Conservation (phyloP, 768 basidiomycete genomes). For the Trametes cubensis region DNA sequence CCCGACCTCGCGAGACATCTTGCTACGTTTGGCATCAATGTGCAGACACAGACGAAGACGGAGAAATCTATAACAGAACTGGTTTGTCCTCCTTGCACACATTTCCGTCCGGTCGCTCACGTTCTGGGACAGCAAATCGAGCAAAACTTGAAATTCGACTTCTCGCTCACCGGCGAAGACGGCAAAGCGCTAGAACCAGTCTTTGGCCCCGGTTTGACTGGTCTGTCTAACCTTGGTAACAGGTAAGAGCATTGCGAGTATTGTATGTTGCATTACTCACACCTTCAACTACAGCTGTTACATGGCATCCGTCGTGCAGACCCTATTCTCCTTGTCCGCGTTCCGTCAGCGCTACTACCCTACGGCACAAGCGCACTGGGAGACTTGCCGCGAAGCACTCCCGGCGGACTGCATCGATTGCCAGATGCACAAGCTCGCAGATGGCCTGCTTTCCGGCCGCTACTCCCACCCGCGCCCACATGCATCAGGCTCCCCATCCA, state of each 20-base stretch:
- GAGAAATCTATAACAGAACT: slow-evolving; percentile 97
- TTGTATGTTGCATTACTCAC: neutral
- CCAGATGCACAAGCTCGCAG: slow-evolving; percentile 90
- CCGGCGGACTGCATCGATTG: slow-evolving; percentile 92
- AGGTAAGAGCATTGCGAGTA: slow-evolving; percentile 45
- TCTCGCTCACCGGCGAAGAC: slow-evolving; percentile 84
- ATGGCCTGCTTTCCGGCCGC: slow-evolving; percentile 90
- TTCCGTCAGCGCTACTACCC: slow-evolving; percentile 76
- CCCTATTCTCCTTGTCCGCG: slow-evolving; percentile 74
- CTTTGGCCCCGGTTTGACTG: slow-evolving; percentile 88
- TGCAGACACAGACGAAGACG: slow-evolving; percentile 81
- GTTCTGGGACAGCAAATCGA: slow-evolving; percentile 78
- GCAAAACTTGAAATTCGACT: slow-evolving; percentile 93
- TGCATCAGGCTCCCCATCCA: slow-evolving; percentile 28
- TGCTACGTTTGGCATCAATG: slow-evolving; percentile 82
- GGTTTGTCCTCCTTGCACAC: slow-evolving; percentile 45
- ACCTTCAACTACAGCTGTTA: slow-evolving; percentile 68
- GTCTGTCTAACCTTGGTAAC: slow-evolving; percentile 91
- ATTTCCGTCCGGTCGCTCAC: neutral
- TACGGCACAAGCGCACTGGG: slow-evolving; percentile 53
- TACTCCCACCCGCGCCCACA: slow-evolving; percentile 68
- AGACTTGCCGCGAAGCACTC: slow-evolving; percentile 61
- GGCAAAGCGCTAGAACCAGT: slow-evolving; percentile 87
- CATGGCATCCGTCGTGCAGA: slow-evolving; percentile 93
- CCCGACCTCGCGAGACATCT: slow-evolving; percentile 76